Percentiles rank a stretch among this genome's conserved stretches.
Conservation (phyloP, 2,329 filamentous ascomycete genomes). For the Diaporthe sp. region DNA sequence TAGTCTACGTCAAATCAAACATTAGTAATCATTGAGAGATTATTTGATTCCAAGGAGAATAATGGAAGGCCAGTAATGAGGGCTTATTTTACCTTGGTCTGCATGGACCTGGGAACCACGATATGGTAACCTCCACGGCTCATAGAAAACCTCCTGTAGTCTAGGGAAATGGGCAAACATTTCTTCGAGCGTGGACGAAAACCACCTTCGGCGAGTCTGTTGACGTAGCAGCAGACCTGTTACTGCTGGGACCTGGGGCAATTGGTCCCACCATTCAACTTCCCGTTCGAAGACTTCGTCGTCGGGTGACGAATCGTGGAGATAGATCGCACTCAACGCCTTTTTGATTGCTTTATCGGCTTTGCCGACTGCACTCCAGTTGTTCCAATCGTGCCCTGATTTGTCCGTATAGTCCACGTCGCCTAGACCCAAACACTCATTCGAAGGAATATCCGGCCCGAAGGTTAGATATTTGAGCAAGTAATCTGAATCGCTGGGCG, state of each 20-base stretch:
- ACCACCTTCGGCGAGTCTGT: background rate
- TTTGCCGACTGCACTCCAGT: background rate
- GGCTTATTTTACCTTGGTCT: constrained; percentile 17
- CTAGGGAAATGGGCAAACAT: constrained; percentile 44
- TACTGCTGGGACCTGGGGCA: background rate
- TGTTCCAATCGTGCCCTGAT: background rate
- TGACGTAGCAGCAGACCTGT: background rate
- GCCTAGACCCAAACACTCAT: background rate
- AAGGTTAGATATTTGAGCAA: background rate
- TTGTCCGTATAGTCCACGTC: background rate
- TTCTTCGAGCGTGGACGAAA: constrained; percentile 36
- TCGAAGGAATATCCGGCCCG: background rate
- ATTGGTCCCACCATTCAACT: background rate
- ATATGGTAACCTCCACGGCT: constrained; percentile 44
- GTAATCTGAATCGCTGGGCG: background rate
- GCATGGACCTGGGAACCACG: constrained; percentile 13
- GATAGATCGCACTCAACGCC: background rate
- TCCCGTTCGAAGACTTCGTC: background rate
- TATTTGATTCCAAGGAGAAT: background rate
- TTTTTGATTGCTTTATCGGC: background rate
- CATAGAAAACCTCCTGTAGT: constrained; percentile 45
- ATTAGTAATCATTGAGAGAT: background rate
- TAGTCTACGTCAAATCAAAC: background rate
- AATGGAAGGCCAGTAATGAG: background rate
- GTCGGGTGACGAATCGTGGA: background rate